Base-by-base conservation (phyloP, 805 yeast genomes). In the Saccharomyces jurei region DNA sequence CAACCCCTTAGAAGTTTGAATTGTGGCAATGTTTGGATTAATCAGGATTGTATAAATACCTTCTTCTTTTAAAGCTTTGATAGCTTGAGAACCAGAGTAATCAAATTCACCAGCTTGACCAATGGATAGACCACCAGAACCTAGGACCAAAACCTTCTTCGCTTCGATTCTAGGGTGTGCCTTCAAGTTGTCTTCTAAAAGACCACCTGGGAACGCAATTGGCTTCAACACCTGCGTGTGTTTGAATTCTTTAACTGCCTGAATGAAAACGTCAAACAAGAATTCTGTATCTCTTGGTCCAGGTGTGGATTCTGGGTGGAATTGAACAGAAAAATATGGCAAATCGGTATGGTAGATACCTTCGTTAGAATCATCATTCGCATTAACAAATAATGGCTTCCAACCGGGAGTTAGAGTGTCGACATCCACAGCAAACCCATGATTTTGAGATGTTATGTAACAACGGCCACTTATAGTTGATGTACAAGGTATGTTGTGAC, bases 21-120 rank as follows among this genome's bases (percentile, higher is more conserved):
- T 94, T 32, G 99, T 94, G 52, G 99, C 99, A 71, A 94, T 94
- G 74, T 94, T 94, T 55, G 99, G 99, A 74, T 94, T 94, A 69
- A 94, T 91, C 68, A 94, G 81, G 62, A 94, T 86, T 54, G 98
- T 91, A 79, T 92, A 89, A 60, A 92, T 94, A 58, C 97, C 97
- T 75, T 91, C 98, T 77, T 94, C 97, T 73, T 89, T 92, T 75
- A 94, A 80, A 49, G 99, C 99, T 75, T 94, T 94, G 75, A 94
- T 94, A 56, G 99, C 99, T 76, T 94, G 99, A 54, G 97, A 89
- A 68, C 99, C 99, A 49, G 97, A 90, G 76, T 94, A 94, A 73
- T 94, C 99, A 68, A 94, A 94, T 76, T 94, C 99, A 74, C 99
- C 99, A 60, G 99, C 99, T 78, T 94, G 99, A 62, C 99, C 99